Conservation (phyloP, 2,329 filamentous ascomycete genomes). For the Diaporthe citri region DNA sequence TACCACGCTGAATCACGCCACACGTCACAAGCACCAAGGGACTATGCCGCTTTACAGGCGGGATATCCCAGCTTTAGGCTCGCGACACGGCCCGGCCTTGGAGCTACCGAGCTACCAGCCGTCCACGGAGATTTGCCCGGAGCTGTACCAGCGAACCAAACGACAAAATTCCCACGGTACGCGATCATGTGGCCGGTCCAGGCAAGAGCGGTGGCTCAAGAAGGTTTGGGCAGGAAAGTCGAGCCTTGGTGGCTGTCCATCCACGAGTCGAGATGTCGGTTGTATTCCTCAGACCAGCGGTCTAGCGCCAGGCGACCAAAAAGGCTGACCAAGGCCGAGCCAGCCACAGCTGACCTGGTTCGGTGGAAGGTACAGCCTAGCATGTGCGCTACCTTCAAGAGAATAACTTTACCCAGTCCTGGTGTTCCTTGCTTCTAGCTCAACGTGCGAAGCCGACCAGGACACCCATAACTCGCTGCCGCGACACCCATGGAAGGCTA, state of each 20-base stretch:
- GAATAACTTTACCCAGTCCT: background rate
- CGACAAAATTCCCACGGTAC: background rate
- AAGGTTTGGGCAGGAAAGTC: background rate
- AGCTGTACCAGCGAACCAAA: slow-evolving; percentile 11
- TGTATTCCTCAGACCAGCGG: background rate
- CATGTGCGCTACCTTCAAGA: background rate
- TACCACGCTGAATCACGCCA: slow-evolving; percentile 28
- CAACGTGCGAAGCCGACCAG: slow-evolving; percentile 21
- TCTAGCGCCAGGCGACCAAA: slow-evolving; percentile 8
- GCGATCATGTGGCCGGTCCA: background rate
- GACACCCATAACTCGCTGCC: background rate
- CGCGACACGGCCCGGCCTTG: slow-evolving; percentile 26
- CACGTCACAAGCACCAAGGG: slow-evolving; percentile 19
- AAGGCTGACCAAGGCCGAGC: slow-evolving; percentile 9
- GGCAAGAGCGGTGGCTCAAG: background rate
- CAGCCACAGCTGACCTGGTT: background rate
- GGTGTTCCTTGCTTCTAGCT: background rate
- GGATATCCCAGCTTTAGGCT: slow-evolving; percentile 30
- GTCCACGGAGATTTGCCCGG: slow-evolving; percentile 6
- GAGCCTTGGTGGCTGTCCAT: background rate
- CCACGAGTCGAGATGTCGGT: background rate
- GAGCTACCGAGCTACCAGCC: slow-evolving; percentile 13
- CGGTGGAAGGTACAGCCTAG: background rate
- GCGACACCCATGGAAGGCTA: slow-evolving; percentile 30
- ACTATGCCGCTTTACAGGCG: slow-evolving; percentile 18